These are phyloP conservation scores for Nelumbo lutea DNA, from an alignment of 164 flowering plant species.

Conservation along the genomic window DNA sequence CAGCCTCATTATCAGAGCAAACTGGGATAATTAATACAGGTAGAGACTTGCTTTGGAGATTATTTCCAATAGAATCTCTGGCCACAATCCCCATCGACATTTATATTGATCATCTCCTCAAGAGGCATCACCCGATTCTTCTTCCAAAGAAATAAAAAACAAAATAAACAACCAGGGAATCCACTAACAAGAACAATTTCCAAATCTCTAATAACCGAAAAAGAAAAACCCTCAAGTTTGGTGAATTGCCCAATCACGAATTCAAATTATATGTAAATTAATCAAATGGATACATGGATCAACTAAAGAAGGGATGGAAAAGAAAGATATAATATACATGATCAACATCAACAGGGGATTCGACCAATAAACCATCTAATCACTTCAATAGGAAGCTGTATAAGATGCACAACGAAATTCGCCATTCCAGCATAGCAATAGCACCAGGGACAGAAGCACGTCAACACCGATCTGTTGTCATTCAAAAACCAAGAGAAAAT, in stretches of 20 bases:
- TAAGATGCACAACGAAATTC: constrained; percentile 41
- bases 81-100: no score
- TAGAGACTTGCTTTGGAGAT: no score
- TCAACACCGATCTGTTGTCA: constrained; percentile 43
- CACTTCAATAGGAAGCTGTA: constrained; percentile 52
- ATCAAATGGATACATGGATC: neutral
- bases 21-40: no score
- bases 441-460: constrained; percentile 75
- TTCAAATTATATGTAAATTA: neutral
- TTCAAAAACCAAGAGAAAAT: neutral
- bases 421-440: constrained; percentile 50
- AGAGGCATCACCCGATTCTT: no score
- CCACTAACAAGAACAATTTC: neutral
- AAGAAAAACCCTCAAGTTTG: no score
- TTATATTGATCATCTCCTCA: no score
- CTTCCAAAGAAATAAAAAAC: no score
- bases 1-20: no score
- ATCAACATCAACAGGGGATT: constrained; percentile 48
- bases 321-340: neutral
- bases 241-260: neutral
- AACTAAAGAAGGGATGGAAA: neutral
- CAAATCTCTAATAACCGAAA: neutral
- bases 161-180: no score
- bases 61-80: no score
- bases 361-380: constrained; percentile 47